These are phyloP conservation scores for Salvia hispanica DNA, from an alignment of 257 asterid genomes.

Conservation along the genomic window DNA sequence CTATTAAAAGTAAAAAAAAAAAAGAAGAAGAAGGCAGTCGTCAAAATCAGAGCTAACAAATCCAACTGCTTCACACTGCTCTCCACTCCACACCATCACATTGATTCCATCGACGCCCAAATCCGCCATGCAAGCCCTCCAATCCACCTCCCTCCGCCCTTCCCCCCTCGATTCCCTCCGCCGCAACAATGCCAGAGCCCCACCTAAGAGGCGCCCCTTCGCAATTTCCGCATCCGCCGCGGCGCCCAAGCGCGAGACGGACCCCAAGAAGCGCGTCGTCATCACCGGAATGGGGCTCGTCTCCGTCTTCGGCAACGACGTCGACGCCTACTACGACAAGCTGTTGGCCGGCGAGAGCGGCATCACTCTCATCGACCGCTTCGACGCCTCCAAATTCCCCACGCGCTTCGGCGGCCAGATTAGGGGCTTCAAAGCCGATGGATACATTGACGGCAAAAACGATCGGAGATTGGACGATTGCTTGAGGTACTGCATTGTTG, in stretches of 20 bases:
- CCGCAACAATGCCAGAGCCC: conserved; percentile 40
- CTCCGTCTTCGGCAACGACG: conserved; percentile 60
- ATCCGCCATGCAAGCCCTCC: conserved; percentile 50
- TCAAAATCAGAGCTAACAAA: conserved; percentile 21
- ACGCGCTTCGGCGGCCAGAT: conserved; percentile 68
- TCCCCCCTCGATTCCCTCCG: conserved; percentile 42
- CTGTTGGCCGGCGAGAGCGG: conserved; percentile 63
- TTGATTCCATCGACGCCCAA: conserved; percentile 35
- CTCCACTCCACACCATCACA: conserved; percentile 15
- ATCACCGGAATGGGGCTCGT: conserved; percentile 65
- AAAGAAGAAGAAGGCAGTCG: neutral
- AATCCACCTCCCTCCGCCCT: conserved; percentile 46
- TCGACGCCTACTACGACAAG: conserved; percentile 55
- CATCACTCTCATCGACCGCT: conserved; percentile 55
- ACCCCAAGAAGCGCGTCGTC: conserved; percentile 65
- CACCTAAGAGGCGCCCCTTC: conserved; percentile 33
- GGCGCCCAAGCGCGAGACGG: conserved; percentile 58
- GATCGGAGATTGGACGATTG: conserved; percentile 61
- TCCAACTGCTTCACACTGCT: conserved; percentile 20
- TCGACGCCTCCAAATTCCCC: conserved; percentile 59
- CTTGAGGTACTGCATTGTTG: conserved; percentile 61
- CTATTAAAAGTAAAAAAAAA: neutral
- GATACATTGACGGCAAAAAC: conserved; percentile 60
- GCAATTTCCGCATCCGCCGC: conserved; percentile 45
- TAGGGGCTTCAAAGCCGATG: conserved; percentile 51